phyloP scores from a whole-genome alignment of 768 basidiomycete genomes.

The Boletus vinaceobasis region DNA sequence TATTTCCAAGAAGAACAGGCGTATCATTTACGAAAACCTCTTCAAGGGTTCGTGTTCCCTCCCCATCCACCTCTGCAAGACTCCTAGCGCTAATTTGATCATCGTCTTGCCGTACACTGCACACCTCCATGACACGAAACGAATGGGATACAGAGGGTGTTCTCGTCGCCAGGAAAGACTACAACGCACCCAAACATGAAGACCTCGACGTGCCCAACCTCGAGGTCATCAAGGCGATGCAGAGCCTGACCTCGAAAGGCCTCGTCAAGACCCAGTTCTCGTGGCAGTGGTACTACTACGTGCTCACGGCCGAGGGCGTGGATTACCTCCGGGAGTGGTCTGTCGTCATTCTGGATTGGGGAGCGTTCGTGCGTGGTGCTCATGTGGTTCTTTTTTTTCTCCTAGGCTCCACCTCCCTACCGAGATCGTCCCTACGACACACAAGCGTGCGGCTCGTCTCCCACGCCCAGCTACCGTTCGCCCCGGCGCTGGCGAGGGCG shows the following conservation, averaged over 20 bases:
- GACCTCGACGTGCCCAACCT: constrained; percentile 74
- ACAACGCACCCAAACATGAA: constrained; percentile 95
- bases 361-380: not conserved
- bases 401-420: constrained; percentile 85
- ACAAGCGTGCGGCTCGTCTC: constrained; percentile 93
- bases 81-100: not conserved
- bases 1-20: constrained; percentile 93
- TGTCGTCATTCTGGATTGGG: constrained; percentile 1
- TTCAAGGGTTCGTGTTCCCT: constrained; percentile 79
- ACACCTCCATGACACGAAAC: not conserved
- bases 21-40: constrained; percentile 97
- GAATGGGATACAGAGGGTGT: constrained; percentile 74
- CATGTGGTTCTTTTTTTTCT: not conserved
- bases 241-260: constrained; percentile 69
- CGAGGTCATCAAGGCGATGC: constrained; percentile 68
- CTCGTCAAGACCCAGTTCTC: constrained; percentile 99
- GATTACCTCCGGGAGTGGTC: constrained; percentile 93
- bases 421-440: constrained; percentile 96
- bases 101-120: not conserved
- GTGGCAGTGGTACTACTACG: constrained; percentile 99
- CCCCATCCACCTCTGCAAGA: not conserved
- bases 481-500: constrained; percentile 67
- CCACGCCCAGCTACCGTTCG: constrained; percentile 77
- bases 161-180: constrained; percentile 99
- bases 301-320: constrained; percentile 94